Conservation (phyloP, 2,329 filamentous ascomycete species). For the Thielaviopsis ethacetica region DNA sequence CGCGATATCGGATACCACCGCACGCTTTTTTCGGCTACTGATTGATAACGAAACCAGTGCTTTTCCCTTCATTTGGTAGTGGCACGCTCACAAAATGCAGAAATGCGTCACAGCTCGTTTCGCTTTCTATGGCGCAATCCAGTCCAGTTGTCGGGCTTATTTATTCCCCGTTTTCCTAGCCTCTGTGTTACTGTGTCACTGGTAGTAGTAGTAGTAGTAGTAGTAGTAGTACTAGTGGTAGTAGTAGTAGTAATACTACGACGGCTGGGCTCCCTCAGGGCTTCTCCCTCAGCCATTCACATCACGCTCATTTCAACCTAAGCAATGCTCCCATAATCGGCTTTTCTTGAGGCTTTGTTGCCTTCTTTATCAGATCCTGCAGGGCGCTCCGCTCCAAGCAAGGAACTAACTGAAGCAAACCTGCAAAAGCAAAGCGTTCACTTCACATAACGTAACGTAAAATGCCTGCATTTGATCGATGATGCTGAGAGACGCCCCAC, state of each 20-base stretch:
- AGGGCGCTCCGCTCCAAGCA: background rate
- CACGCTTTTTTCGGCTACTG: background rate
- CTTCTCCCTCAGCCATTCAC: background rate
- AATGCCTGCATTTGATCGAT: too few species aligned
- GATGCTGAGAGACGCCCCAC: background rate
- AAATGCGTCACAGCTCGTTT: background rate
- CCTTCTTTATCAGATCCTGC: slow-evolving; percentile 1
- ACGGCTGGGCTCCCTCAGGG: too few species aligned
- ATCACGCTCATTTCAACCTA: background rate
- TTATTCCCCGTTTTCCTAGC: too few species aligned
- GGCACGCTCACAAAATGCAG: background rate
- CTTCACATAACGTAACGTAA: too few species aligned
- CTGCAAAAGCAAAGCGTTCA: background rate
- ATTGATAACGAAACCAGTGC: slow-evolving; percentile 6
- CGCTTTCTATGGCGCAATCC: background rate
- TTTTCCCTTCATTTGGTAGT: too few species aligned
- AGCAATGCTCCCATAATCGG: background rate
- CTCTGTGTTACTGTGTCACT: too few species aligned
- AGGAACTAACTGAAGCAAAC: too few species aligned
- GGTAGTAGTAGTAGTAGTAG: too few species aligned
- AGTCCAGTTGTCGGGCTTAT: too few species aligned
- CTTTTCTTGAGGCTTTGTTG: too few species aligned
- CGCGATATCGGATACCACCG: slow-evolving; percentile 5
- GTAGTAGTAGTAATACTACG: too few species aligned
- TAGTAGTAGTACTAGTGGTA: too few species aligned